Evolutionary conservation across 2,329 filamentous ascomycete genomes (phyloP).

Genomic region (Penicillium sp.): DNA sequence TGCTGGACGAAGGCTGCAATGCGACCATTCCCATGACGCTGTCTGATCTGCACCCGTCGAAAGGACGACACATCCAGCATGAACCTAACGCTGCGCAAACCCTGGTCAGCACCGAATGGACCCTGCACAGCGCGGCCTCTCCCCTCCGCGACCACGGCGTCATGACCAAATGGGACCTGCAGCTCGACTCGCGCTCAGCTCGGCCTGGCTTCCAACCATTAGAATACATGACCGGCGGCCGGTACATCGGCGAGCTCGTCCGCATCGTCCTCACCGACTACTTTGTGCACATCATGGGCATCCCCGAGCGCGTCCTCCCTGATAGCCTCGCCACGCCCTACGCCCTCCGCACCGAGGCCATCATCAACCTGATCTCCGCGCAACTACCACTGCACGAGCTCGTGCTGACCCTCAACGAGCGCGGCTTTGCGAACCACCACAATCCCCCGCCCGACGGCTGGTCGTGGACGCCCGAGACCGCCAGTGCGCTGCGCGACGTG

Average conservation of each 20-base stretch:
- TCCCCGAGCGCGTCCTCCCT: conserved; percentile 8
- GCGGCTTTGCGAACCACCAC: background rate
- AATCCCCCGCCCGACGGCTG: background rate
- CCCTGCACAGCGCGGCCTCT: conserved; percentile 8
- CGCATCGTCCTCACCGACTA: conserved; percentile 14
- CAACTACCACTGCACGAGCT: conserved; percentile 5
- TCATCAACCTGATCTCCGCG: conserved; percentile 9
- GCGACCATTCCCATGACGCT: conserved; percentile 15
- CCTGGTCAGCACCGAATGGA: conserved; percentile 16
- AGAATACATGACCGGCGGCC: conserved; percentile 14
- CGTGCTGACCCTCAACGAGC: conserved; percentile 4
- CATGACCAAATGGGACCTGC: conserved; percentile 13
- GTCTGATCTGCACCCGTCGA: conserved; percentile 12
- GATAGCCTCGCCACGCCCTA: conserved; percentile 3
- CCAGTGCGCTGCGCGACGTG: conserved; percentile 9
- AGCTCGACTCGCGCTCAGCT: conserved; percentile 9
- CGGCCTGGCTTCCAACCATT: conserved; percentile 12
- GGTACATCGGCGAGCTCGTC: conserved; percentile 14
- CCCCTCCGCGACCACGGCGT: conserved; percentile 10
- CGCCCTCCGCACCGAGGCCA: conserved; percentile 6
- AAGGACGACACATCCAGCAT: conserved; percentile 2
- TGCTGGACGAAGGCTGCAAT: conserved; percentile 14
- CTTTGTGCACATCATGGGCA: conserved; percentile 8
- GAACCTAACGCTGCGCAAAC: conserved; percentile 11
- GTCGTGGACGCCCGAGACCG: conserved; percentile 12